These are phyloP conservation scores for Trametes pubescens DNA, from an alignment of 1,284 basidiomycete genomes.

Conservation along the genomic window DNA sequence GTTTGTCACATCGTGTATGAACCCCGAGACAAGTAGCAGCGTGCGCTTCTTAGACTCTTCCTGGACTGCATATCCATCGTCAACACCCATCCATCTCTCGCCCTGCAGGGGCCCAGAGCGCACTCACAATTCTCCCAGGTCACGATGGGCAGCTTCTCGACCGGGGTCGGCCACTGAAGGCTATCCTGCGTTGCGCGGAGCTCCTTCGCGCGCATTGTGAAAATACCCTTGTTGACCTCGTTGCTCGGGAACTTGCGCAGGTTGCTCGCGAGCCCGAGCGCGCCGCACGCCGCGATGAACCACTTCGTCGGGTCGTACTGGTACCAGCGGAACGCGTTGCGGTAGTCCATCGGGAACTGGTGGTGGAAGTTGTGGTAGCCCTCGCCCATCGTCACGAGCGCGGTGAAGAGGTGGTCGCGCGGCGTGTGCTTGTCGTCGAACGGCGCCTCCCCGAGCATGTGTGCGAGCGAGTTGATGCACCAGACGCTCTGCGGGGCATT, in stretches of 20 bases:
- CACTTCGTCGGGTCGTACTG: conserved; percentile 92
- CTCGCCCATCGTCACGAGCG: conserved; percentile 89
- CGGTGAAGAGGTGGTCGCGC: conserved; percentile 87
- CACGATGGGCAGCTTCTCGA: conserved; percentile 80
- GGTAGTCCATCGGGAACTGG: conserved; percentile 94
- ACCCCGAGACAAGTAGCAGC: conserved; percentile 86
- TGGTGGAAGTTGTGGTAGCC: conserved; percentile 98
- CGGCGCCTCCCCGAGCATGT: conserved; percentile 91
- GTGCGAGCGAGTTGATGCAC: conserved; percentile 95
- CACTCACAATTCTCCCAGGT: conserved; percentile 86
- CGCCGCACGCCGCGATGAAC: conserved; percentile 79
- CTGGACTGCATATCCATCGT: conserved; percentile 58
- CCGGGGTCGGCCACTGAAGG: conserved; percentile 82
- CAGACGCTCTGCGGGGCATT: conserved; percentile 75
- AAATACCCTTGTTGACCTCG: conserved; percentile 90
- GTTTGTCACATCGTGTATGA: conserved; percentile 87
- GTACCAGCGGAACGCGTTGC: conserved; percentile 93
- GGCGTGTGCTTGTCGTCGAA: conserved; percentile 97
- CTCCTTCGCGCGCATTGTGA: conserved; percentile 92
- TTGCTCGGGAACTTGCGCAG: conserved; percentile 94
- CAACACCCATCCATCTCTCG: neutral
- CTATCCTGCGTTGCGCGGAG: conserved; percentile 75
- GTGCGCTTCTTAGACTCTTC: conserved; percentile 80
- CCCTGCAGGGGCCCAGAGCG: neutral
- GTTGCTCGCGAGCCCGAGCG: conserved; percentile 83